Evolutionary conservation across 208 protist species (phyloP).

Genomic region (Leptomonas seymouri): DNA sequence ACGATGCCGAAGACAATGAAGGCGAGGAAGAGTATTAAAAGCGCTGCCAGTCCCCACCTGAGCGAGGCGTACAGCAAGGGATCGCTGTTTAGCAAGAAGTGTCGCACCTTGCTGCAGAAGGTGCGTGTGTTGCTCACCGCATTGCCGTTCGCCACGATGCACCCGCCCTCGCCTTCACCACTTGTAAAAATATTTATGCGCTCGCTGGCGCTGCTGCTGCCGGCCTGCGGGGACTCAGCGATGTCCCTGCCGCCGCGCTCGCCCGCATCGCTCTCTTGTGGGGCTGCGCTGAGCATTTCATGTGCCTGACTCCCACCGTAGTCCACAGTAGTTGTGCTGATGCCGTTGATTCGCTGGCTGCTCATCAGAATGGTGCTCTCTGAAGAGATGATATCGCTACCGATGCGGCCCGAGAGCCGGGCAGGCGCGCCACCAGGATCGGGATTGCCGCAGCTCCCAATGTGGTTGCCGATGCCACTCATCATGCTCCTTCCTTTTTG

Average conservation of each 20-base stretch:
- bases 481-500: not conserved
- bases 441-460: not conserved
- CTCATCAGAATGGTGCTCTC: not conserved
- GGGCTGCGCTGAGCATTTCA: not conserved
- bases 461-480: not conserved
- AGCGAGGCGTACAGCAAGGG: constrained; percentile 24
- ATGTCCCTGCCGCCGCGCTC: not conserved
- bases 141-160: not conserved
- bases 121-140: not conserved
- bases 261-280: no score
- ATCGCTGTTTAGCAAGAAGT: constrained; percentile 28
- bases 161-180: not conserved
- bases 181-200: not conserved
- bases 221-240: no score
- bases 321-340: not conserved
- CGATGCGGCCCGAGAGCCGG: not conserved
- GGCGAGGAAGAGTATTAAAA: constrained; percentile 27
- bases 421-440: not conserved
- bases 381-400: no score
- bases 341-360: not conserved
- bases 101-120: not conserved
- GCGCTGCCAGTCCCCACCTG: constrained; percentile 27
- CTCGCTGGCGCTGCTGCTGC: not conserved
- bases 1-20: constrained; percentile 28
- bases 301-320: not conserved